phyloP scores from a whole-genome alignment of 345 rosid species.

The Laguncularia racemosa region DNA sequence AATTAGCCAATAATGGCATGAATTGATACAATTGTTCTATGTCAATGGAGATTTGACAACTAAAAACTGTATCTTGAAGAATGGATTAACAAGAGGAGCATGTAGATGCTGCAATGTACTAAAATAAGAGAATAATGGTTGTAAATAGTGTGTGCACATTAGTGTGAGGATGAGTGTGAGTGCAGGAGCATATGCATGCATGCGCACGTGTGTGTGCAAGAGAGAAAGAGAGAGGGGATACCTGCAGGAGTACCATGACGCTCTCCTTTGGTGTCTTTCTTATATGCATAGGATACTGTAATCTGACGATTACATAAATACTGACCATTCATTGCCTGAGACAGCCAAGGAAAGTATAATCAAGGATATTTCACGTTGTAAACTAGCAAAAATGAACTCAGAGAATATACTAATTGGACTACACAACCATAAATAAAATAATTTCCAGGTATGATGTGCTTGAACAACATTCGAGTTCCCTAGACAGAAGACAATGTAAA shows the following conservation, averaged over 20 bases:
- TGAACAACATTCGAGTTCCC: no score
- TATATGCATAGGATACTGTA: slow-evolving; percentile 93
- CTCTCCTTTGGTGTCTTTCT: slow-evolving; percentile 99
- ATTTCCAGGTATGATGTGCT: no score
- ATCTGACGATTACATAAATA: slow-evolving; percentile 95
- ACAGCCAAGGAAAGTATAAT: background rate
- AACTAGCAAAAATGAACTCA: no score
- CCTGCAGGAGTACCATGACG: slow-evolving; percentile 99
- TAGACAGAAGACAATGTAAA: no score
- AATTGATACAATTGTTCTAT: background rate
- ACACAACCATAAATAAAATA: no score
- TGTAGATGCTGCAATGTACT: no score
- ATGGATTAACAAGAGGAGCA: no score
- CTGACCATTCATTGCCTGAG: slow-evolving; percentile 95
- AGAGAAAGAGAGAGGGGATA: slow-evolving; percentile 18
- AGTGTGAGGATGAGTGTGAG: background rate
- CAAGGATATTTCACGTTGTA: background rate
- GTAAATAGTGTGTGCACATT: no score
- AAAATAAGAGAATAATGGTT: no score
- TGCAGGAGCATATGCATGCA: background rate
- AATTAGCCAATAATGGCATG: background rate
- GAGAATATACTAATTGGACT: no score
- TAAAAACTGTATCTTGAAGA: no score
- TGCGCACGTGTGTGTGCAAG: background rate
- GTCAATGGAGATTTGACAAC: no score